These are phyloP conservation scores for Scheffersomyces quercinus DNA, from an alignment of 1,139 yeast genomes.

Conservation along the genomic window DNA sequence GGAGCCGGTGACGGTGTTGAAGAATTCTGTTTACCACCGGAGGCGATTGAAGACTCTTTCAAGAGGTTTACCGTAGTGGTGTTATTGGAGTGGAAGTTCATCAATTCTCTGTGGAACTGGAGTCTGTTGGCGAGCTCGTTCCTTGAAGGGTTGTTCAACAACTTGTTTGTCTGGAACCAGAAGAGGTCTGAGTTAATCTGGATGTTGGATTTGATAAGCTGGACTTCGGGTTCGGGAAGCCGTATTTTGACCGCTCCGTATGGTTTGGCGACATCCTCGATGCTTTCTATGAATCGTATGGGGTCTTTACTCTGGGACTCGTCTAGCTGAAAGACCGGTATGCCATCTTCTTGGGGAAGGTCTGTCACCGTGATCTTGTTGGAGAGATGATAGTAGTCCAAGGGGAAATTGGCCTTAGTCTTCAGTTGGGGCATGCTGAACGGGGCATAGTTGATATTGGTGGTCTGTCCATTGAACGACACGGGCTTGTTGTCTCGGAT, in stretches of 20 bases:
- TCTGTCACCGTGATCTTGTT: conserved; percentile 25
- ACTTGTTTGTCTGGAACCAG: conserved; percentile 53
- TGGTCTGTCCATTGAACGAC: conserved; percentile 27
- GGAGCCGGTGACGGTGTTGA: background rate
- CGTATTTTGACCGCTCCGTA: conserved; percentile 76
- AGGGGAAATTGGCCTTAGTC: conserved; percentile 40
- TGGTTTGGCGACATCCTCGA: conserved; percentile 44
- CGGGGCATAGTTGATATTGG: conserved; percentile 44
- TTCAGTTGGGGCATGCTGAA: conserved; percentile 44
- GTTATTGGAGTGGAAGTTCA: conserved; percentile 26
- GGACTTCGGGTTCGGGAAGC: conserved; percentile 48
- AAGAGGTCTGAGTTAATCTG: conserved; percentile 44
- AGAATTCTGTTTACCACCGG: background rate
- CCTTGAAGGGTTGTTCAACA: conserved; percentile 27
- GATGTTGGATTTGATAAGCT: conserved; percentile 36
- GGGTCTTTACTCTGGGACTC: conserved; percentile 52
- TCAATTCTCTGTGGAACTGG: conserved; percentile 30
- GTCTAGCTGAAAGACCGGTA: conserved; percentile 51
- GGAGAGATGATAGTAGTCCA: conserved; percentile 35
- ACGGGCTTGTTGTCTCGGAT: conserved; percentile 18
- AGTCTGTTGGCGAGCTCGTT: conserved; percentile 33
- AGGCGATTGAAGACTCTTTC: background rate
- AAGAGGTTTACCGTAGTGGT: conserved; percentile 6
- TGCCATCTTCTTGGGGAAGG: conserved; percentile 26
- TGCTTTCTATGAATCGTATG: conserved; percentile 48